Conservation (phyloP, 257 asterid species). For the Apocynum venetum region DNA sequence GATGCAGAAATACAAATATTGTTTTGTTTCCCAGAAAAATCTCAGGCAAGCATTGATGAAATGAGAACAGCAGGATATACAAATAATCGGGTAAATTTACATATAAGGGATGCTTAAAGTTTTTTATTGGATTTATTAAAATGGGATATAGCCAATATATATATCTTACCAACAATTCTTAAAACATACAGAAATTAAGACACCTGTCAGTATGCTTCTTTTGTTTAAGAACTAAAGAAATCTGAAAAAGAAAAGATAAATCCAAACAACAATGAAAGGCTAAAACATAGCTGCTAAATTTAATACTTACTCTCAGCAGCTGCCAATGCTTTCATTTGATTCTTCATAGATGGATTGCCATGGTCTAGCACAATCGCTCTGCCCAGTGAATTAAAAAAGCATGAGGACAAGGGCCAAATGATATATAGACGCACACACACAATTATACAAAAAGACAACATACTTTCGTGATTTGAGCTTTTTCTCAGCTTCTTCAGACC, state of each 20-base stretch:
- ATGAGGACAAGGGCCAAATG: background rate
- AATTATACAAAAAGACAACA: constrained; percentile 24
- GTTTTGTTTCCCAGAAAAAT: background rate
- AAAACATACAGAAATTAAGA: background rate
- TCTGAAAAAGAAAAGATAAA: background rate
- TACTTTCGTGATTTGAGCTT: constrained; percentile 74
- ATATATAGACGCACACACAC: background rate
- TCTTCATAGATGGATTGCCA: constrained; percentile 71
- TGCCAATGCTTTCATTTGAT: constrained; percentile 65
- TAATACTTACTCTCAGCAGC: constrained; percentile 70
- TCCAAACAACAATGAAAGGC: background rate
- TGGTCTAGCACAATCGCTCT: constrained; percentile 89
- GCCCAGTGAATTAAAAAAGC: constrained; percentile 34
- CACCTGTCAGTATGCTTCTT: background rate
- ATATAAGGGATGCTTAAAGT: background rate
- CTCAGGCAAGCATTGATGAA: background rate
- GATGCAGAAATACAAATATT: background rate
- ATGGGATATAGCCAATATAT: background rate
- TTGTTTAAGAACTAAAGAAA: background rate
- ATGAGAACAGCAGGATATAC: background rate
- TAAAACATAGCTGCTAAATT: background rate
- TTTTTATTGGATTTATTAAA: background rate
- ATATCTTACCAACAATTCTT: background rate
- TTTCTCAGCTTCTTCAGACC: constrained; percentile 90
- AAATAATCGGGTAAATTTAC: background rate